Evolutionary conservation across 768 basidiomycete genomes (phyloP).

Genomic region (Kwoniella heveanensis): DNA sequence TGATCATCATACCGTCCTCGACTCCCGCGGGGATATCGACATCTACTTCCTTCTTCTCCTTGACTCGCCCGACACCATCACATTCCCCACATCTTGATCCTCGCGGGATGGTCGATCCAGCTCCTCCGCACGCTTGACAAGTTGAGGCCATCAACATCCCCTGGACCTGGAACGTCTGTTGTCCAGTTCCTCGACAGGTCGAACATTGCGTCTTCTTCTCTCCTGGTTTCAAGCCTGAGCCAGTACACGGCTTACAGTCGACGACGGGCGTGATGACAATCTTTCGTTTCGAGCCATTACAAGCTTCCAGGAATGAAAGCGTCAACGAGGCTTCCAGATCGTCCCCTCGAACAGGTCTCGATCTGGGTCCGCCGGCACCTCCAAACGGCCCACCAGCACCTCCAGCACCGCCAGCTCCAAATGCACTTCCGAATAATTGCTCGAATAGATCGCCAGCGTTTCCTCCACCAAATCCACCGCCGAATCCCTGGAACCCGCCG

Average conservation of each 20-base stretch:
- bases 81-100: conserved; percentile 77
- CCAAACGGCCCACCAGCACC: conserved; percentile 54
- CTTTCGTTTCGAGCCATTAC: conserved; percentile 77
- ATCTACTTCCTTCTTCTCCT: conserved; percentile 47
- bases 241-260: conserved; percentile 80
- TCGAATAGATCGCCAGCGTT: conserved; percentile 74
- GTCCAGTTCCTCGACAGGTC: conserved; percentile 82
- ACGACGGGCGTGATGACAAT: conserved; percentile 78
- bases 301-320: conserved; percentile 90
- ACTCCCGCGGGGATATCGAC: conserved; percentile 24
- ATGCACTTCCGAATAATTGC: conserved; percentile 70
- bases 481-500: conserved; percentile 73
- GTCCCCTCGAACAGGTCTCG: conserved; percentile 63
- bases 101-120: conserved; percentile 76
- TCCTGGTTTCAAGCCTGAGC: conserved; percentile 82
- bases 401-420: conserved; percentile 55
- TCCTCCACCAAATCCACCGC: conserved; percentile 58
- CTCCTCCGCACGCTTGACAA: conserved; percentile 78
- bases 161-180: conserved; percentile 83
- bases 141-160: conserved; percentile 98
- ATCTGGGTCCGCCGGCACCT: conserved; percentile 58
- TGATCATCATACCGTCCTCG: conserved; percentile 29
- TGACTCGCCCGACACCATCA: conserved; percentile 83
- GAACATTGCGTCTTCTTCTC: conserved; percentile 77
- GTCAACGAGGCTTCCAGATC: conserved; percentile 78